Base-by-base conservation (phyloP, 352 stramenopile genomes). In the Globisporangium splendens region DNA sequence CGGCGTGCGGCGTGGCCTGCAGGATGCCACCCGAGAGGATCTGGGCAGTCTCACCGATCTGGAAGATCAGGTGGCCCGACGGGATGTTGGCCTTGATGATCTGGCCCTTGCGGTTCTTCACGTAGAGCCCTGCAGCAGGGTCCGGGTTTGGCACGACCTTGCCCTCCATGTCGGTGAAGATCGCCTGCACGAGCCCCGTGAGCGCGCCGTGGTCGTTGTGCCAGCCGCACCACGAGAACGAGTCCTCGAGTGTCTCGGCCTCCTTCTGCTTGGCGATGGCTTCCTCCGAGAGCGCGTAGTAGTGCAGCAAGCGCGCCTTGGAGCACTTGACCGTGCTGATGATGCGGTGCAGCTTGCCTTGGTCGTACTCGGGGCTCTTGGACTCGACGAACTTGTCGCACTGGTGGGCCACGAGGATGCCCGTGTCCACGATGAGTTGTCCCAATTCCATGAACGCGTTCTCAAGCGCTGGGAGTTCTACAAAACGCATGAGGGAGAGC, bases 161-260 rank as follows among this genome's bases (percentile, higher is more conserved):
- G 39, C 87, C 90, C 14, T 79, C 62, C 48, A 54, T 70, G 67
- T 98, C 79, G 15, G 89, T 86, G 70, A 96, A 96, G 66, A 98
- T 89, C 47, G 90, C 92, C 52, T 96, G 92, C 21, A 98, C 77
- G 5, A 98, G 78, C 8, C 93, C 95, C 33, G 96, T 99, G 24
- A 99, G 71, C 22, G 88, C 96, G 50, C 96, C 95, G 70, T 98
- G 91, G 75, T 98, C 96, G 54, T 98, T 98, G 75, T 99, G 96
- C 96, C 95, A 98, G 55, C 96, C 96, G 72, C 96, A 99, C 96
- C 96, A 99, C 20, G 91, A 96, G 66, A 98, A 98, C 21, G 88
- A 79, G 31, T 79, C 74, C 49, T 88, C 83, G 10, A 83, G 69
- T 24, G 74, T 77, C 50, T 48, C 58, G 0, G 79, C 74, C 18